Conservation (phyloP, 352 stramenopile genomes). For the Plasmopara muralis region DNA sequence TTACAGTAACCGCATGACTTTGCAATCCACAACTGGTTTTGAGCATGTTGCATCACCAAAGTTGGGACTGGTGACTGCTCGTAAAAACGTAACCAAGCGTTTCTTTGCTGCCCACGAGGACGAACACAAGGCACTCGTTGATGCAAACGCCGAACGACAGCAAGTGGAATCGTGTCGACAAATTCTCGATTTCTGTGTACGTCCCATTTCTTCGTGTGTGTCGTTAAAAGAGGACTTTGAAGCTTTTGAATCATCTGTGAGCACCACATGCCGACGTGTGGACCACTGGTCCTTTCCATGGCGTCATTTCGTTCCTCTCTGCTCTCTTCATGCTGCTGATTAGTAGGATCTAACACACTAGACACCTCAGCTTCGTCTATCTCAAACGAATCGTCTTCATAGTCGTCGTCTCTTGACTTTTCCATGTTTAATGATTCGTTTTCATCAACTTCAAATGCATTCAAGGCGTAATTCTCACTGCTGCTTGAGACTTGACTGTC, state of each 20-base stretch:
- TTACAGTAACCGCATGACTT: background rate
- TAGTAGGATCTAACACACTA: background rate
- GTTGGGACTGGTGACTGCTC: conserved; percentile 4
- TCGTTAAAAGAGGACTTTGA: no score
- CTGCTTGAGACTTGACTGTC: conserved; percentile 1
- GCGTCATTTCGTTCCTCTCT: conserved; percentile 3
- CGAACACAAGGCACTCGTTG: conserved; percentile 1
- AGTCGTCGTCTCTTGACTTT: conserved; percentile 5
- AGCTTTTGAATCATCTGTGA: no score
- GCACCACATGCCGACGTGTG: no score
- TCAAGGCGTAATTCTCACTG: conserved; percentile 10
- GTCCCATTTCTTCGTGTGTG: no score
- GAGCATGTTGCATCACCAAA: conserved; percentile 16
- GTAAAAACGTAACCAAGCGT: background rate
- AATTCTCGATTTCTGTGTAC: no score
- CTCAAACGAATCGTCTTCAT: conserved; percentile 16
- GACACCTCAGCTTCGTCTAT: conserved; percentile 1
- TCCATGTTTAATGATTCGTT: background rate
- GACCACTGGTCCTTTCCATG: no score
- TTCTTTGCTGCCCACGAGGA: background rate
- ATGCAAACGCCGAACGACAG: background rate
- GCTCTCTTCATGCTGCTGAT: background rate
- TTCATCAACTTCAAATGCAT: conserved; percentile 20
- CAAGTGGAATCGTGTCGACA: no score
- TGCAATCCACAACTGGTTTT: conserved; percentile 14